Evolutionary conservation across 345 rosid genomes (phyloP), one percentile per base, ranked within the genome.

Genomic region (Syzygium aromaticum): DNA sequence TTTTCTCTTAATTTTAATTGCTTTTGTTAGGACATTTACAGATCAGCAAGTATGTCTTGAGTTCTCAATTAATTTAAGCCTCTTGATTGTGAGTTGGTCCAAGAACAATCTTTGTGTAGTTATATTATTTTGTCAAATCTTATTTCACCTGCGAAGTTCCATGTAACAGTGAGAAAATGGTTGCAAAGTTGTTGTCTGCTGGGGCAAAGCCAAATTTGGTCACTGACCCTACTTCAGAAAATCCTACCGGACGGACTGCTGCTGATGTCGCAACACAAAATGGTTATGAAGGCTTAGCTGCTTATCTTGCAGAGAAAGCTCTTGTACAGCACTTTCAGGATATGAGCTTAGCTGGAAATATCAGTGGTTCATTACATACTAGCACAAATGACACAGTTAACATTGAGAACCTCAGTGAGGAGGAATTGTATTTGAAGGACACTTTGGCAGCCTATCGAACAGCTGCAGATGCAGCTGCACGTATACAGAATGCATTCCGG

Each of bases 391-490:
- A 93, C 73, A 86, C 86, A 51, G 43, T 85, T n/a, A 91, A 88
- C 83, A 84, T 87, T 84, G 93, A 88, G 49, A 88, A 93, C 86
- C 86, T 92, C 77, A 91, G 89, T 1, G 93, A 94, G 84, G 98
- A 96, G 33, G 99, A 96, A 85, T 86, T 93, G 52, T 91, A 86
- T 89, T 91, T 96, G 84, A 95, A 94, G 90, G 98, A 96, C 77
- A 91, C 96, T 84, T 89, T 98, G 89, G 92, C 98, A 27, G 98
- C 99, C 27, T 96, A 96, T 87, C 88, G 95, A 57, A 94, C 96
- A 87, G 95, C 96, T 82, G 98, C 99, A 87, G 98, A 94, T 89
- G 99, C 99, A 38, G 99, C 99, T 11, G 97, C 95, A 28, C 95
- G 96, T 38, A 98, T 98, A 89, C 98, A 98, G 77, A 89, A 87